Evolutionary conservation across 2,329 filamentous ascomycete genomes (phyloP).

Genomic region (Fusarium concolor): DNA sequence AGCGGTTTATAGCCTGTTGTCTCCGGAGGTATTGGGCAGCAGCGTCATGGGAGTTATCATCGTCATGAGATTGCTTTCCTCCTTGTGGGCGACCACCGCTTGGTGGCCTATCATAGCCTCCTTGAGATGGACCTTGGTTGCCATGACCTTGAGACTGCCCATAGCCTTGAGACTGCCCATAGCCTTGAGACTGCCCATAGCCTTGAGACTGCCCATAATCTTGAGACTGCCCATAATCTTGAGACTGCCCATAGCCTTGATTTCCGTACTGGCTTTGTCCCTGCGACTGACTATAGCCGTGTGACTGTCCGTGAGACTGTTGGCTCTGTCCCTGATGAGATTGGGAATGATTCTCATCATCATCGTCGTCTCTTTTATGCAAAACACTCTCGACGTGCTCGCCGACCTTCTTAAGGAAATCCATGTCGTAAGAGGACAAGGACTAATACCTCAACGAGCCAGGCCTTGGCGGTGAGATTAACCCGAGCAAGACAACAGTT

Average conservation of each 20-base stretch:
- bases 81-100: constrained; percentile 4
- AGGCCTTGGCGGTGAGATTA: constrained; percentile 6
- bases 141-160: constrained; percentile 2
- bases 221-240: constrained; percentile 12
- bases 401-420: constrained; percentile 53
- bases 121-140: constrained; percentile 5
- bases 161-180: background rate
- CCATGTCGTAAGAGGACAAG: constrained; percentile 34
- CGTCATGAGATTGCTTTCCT: constrained; percentile 4
- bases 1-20: constrained; percentile 63
- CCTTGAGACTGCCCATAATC: constrained; percentile 44
- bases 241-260: constrained; percentile 7
- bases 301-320: constrained; percentile 13
- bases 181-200: constrained; percentile 43
- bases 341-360: constrained; percentile 57
- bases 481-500: background rate
- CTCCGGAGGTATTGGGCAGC: constrained; percentile 51
- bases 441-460: constrained; percentile 4
- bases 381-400: constrained; percentile 37
- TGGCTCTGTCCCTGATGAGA: constrained; percentile 13
- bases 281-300: constrained; percentile 43
- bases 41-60: background rate
- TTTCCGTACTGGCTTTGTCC: constrained; percentile 6
- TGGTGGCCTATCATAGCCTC: constrained; percentile 6
- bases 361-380: constrained; percentile 54